These are phyloP conservation scores for Hyaloscypha hepaticicola DNA, from an alignment of 495 filamentous ascomycete genomes.

Conservation along the genomic window DNA sequence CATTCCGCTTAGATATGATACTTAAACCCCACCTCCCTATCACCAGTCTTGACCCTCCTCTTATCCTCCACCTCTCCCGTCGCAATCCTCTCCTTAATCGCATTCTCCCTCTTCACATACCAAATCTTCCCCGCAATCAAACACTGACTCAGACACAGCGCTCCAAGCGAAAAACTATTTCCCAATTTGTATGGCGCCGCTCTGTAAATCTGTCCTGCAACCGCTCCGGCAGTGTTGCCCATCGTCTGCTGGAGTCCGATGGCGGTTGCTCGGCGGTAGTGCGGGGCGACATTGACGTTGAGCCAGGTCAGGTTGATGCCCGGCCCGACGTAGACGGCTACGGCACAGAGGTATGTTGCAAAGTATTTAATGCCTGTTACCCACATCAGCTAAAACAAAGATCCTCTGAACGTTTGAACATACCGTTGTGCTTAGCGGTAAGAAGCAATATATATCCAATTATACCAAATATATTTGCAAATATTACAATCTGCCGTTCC, in stretches of 20 bases:
- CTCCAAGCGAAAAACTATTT: conserved; percentile 47
- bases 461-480: conserved; percentile 46
- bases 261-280: conserved; percentile 54
- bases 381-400: not conserved
- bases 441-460: conserved; percentile 54
- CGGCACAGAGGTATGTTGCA: conserved; percentile 53
- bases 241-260: conserved; percentile 56
- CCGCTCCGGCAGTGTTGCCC: conserved; percentile 55
- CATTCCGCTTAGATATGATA: conserved; percentile 42
- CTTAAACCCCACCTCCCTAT: conserved; percentile 48
- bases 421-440: conserved; percentile 35
- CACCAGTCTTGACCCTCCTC: conserved; percentile 45
- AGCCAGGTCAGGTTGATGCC: conserved; percentile 57
- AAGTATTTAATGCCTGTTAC: conserved; percentile 50
- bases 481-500: conserved; percentile 37
- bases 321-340: conserved; percentile 49
- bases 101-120: conserved; percentile 45
- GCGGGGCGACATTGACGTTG: conserved; percentile 56
- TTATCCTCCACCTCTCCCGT: conserved; percentile 43
- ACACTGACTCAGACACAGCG: conserved; percentile 41
- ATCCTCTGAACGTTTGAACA: conserved; percentile 8
- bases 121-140: conserved; percentile 38
- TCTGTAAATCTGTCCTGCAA: conserved; percentile 54
- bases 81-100: conserved; percentile 41
- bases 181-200: conserved; percentile 51